A percentile compares a stretch with the other conserved stretches of the same genome.
Evolutionary conservation across 1,139 yeast species (phyloP).

Genomic region (Scheffersomyces segobiensis): DNA sequence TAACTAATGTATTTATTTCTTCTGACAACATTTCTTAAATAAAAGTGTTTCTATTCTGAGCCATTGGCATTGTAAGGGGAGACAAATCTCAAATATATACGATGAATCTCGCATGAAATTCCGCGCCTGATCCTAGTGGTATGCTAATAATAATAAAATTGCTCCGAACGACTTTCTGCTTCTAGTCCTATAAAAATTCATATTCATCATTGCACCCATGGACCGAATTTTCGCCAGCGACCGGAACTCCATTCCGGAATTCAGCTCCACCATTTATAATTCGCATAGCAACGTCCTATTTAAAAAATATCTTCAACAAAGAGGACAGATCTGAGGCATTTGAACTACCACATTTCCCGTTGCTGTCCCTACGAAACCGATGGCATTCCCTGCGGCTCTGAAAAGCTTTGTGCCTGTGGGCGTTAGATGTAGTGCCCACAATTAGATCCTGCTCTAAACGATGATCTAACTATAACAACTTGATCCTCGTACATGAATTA

Average conservation of each 20-base stretch:
- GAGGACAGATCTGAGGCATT: neutral
- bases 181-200: neutral
- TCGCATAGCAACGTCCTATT: neutral
- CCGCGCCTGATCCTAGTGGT: neutral
- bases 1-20: neutral
- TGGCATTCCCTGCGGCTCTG: neutral
- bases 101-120: neutral
- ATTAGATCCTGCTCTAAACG: neutral
- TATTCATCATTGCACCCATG: neutral
- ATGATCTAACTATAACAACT: neutral
- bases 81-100: neutral
- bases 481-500: neutral
- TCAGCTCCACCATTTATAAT: neutral
- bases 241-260: neutral
- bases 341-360: neutral
- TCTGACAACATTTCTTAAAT: neutral
- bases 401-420: neutral
- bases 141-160: no score
- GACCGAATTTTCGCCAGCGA: neutral
- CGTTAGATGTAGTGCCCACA: neutral
- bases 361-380: neutral
- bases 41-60: neutral
- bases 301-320: neutral
- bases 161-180: no score
- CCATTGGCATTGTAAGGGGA: neutral